phyloP scores from a whole-genome alignment of 768 basidiomycete species.

The Tulasnella sp. region DNA sequence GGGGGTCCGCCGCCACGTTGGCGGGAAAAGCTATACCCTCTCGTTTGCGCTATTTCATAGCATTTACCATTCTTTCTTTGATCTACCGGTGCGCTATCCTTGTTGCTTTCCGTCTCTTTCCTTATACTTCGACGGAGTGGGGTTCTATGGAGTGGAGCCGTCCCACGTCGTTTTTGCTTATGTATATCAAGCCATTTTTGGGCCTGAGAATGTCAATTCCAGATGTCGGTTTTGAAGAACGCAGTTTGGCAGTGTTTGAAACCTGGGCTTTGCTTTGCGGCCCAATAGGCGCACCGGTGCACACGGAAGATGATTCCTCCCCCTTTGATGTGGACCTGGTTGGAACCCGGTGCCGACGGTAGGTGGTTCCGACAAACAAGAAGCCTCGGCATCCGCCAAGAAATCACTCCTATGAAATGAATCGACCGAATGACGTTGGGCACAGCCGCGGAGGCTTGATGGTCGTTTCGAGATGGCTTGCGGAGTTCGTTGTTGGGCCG shows the following conservation, averaged over 20 bases:
- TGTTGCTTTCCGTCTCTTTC: not conserved
- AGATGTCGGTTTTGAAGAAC: not conserved
- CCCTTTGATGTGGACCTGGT: not conserved
- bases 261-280: too few species aligned
- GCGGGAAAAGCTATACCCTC: not conserved
- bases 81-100: not conserved
- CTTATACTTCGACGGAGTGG: not conserved
- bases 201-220: slow-evolving; percentile 2
- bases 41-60: not conserved
- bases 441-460: not conserved
- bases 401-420: not conserved
- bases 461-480: too few species aligned
- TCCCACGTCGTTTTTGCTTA: not conserved
- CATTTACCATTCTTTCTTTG: not conserved
- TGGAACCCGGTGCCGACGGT: not conserved
- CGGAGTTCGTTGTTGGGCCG: not conserved
- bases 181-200: not conserved
- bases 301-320: too few species aligned
- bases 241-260: not conserved
- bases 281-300: too few species aligned
- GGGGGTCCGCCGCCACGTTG: not conserved
- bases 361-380: not conserved
- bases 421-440: not conserved
- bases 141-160: not conserved
- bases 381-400: not conserved